Evolutionary conservation across 305 asterid species (phyloP).

Genomic region (Withania somnifera): DNA sequence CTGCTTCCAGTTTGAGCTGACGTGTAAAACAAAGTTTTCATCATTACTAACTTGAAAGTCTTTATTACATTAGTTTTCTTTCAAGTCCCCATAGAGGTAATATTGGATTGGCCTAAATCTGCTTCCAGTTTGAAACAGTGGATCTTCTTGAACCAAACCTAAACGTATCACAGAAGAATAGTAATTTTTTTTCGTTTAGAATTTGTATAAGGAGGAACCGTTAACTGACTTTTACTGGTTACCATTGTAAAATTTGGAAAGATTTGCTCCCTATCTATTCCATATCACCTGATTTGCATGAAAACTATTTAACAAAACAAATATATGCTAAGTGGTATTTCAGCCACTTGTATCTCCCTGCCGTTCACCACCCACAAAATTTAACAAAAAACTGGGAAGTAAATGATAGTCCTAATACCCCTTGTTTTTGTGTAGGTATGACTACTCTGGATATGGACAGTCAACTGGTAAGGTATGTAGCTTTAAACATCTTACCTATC

Average conservation of each 20-base stretch:
- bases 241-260: neutral
- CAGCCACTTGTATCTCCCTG: neutral
- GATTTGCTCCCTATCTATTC: neutral
- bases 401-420: conserved; percentile 9
- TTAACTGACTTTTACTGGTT: neutral
- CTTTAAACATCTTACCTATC: neutral
- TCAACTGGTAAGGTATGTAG: conserved; percentile 85
- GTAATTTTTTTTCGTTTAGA: neutral
- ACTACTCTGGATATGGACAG: conserved; percentile 94
- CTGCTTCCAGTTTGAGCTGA: no score
- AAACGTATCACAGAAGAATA: neutral
- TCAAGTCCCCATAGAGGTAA: neutral
- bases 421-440: conserved; percentile 53
- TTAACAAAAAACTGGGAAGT: neutral
- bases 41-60: neutral
- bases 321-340: neutral
- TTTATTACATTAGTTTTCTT: neutral
- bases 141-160: neutral
- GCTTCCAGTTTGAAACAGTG: neutral
- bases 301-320: neutral
- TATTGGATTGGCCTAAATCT: neutral
- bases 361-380: neutral
- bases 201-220: neutral
- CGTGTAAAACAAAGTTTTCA: neutral
- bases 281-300: neutral